Evolutionary conservation across 495 filamentous ascomycete species (phyloP).

Genomic region (Cladorrhinum samala): DNA sequence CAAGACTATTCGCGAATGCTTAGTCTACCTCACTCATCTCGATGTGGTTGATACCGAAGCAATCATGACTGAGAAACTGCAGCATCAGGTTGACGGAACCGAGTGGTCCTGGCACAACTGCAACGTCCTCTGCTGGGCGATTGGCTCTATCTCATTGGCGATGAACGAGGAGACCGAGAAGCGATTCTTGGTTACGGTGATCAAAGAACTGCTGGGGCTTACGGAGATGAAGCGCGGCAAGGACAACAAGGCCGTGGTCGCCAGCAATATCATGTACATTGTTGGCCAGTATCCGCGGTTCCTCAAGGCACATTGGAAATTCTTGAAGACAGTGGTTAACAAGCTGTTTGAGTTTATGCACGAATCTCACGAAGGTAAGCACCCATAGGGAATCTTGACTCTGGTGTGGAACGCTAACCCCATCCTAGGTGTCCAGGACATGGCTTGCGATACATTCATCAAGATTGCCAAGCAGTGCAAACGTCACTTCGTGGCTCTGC

Average conservation of each 20-base stretch:
- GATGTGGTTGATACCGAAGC: slow-evolving; percentile 95
- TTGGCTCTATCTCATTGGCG: slow-evolving; percentile 94
- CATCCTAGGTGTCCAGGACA: slow-evolving; percentile 82
- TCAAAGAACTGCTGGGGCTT: slow-evolving; percentile 95
- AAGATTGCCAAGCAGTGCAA: slow-evolving; percentile 99
- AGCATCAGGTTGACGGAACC: slow-evolving; percentile 83
- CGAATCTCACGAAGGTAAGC: slow-evolving; percentile 90
- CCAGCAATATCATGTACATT: slow-evolving; percentile 99
- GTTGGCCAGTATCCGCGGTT: slow-evolving; percentile 98
- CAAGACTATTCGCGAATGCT: slow-evolving; percentile 95
- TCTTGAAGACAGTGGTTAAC: slow-evolving; percentile 98
- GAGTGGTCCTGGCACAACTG: slow-evolving; percentile 99
- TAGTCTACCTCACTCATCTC: slow-evolving; percentile 96
- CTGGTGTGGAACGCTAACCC: slow-evolving; percentile 4
- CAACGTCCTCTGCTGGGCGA: slow-evolving; percentile 99
- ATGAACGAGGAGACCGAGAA: slow-evolving; percentile 99
- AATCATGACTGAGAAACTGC: slow-evolving; percentile 98
- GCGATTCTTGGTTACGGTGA: slow-evolving; percentile 94
- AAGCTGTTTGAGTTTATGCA: slow-evolving; percentile 99
- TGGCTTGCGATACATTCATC: slow-evolving; percentile 99
- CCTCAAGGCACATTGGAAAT: slow-evolving; percentile 98
- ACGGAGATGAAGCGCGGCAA: slow-evolving; percentile 99
- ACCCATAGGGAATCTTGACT: background rate
- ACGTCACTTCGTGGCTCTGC: slow-evolving; percentile 91
- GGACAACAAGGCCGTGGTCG: slow-evolving; percentile 98